phyloP scores from a whole-genome alignment of 345 rosid species.

The Eucalyptus sp. region DNA sequence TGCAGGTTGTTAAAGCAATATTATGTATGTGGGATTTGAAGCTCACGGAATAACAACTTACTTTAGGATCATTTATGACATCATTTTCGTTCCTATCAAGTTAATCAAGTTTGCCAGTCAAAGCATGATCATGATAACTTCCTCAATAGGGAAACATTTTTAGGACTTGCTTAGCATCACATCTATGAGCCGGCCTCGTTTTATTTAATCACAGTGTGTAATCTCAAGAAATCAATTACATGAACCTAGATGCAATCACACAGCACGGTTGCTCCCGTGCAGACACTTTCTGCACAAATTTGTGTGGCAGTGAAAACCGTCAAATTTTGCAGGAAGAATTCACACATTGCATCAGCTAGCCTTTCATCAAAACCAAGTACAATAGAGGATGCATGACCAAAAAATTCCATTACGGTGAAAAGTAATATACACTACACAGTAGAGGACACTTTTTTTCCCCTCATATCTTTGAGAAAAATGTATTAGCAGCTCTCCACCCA shows the following conservation, averaged over 20 bases:
- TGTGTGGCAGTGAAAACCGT: neutral
- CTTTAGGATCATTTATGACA: neutral
- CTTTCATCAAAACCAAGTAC: neutral
- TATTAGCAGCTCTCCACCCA: neutral
- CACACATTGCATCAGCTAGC: neutral
- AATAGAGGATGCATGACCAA: neutral
- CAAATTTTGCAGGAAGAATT: neutral
- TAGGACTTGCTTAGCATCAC: neutral
- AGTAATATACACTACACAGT: neutral
- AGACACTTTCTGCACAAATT: neutral
- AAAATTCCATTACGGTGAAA: neutral
- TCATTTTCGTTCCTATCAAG: neutral
- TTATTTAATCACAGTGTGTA: too few species aligned
- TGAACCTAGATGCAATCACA: neutral
- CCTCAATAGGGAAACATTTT: neutral
- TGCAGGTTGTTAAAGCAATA: neutral
- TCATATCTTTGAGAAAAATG: neutral
- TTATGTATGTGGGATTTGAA: neutral
- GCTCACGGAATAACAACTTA: neutral
- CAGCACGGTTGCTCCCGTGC: neutral
- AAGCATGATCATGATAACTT: neutral
- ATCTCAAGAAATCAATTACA: neutral
- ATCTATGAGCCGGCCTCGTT: too few species aligned
- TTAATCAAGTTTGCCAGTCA: neutral
- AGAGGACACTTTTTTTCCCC: too few species aligned